Conservation (phyloP, 306 rosid species). For the Quercus gilva region DNA sequence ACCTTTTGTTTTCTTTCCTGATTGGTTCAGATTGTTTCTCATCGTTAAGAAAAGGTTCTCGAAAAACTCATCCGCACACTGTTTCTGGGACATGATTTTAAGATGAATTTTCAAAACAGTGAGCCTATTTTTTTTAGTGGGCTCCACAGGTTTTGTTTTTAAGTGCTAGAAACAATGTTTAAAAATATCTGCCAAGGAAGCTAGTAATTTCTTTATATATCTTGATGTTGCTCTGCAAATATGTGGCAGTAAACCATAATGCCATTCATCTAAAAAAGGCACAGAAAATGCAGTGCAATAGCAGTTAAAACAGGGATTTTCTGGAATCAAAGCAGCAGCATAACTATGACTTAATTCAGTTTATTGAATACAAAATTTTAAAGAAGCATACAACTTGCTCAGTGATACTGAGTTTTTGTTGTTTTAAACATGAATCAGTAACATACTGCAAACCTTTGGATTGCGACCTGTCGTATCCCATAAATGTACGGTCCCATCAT, state of each 20-base stretch:
- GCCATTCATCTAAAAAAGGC: background rate
- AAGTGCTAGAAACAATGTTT: too few species aligned
- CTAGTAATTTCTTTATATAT: background rate
- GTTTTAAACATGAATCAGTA: background rate
- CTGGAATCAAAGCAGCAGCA: background rate
- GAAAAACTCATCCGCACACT: too few species aligned
- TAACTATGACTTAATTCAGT: background rate
- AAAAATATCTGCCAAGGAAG: too few species aligned
- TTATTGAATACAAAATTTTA: background rate
- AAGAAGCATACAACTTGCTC: background rate
- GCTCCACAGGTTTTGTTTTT: too few species aligned
- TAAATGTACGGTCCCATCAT: slow-evolving; percentile 89
- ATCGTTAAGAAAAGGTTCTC: too few species aligned
- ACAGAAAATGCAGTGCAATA: background rate
- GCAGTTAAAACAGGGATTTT: background rate
- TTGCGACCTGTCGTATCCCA: slow-evolving; percentile 97
- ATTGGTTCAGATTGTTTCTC: too few species aligned
- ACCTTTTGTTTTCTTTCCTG: too few species aligned
- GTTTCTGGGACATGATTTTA: too few species aligned
- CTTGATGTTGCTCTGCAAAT: background rate
- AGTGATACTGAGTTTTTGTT: background rate
- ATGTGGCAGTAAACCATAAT: background rate
- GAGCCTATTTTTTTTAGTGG: too few species aligned
- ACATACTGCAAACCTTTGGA: slow-evolving; percentile 68
- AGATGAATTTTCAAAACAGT: too few species aligned